A percentile compares a stretch with the other conserved stretches of the same genome.
These are phyloP conservation scores for Candida schatavii DNA, from an alignment of 805 yeast genomes.

Conservation along the genomic window DNA sequence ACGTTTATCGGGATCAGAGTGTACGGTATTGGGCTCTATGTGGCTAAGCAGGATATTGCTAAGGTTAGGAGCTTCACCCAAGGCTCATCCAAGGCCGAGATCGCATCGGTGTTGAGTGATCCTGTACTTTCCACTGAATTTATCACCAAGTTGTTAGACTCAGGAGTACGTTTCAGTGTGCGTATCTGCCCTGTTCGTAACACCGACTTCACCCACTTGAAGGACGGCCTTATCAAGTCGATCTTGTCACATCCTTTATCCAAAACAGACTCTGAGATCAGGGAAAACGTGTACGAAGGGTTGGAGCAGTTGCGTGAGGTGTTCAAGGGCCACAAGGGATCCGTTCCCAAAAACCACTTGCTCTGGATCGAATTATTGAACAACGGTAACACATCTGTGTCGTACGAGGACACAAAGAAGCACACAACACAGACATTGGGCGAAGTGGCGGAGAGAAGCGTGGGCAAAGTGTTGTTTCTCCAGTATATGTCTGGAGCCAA, in stretches of 20 bases:
- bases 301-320: constrained; percentile 61
- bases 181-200: constrained; percentile 84
- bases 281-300: constrained; percentile 50
- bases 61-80: constrained; percentile 28
- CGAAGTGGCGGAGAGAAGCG: constrained; percentile 53
- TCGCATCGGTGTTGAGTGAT: constrained; percentile 44
- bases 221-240: constrained; percentile 86
- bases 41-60: constrained; percentile 57
- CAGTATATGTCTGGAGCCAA: constrained; percentile 71
- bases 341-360: constrained; percentile 73
- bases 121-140: constrained; percentile 50
- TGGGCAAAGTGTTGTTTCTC: constrained; percentile 66
- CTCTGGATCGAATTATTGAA: constrained; percentile 54
- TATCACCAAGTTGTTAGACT: constrained; percentile 54
- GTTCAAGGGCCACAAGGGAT: constrained; percentile 58
- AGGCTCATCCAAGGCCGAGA: constrained; percentile 31
- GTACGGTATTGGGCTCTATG: constrained; percentile 81
- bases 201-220: constrained; percentile 85
- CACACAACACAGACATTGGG: constrained; percentile 46
- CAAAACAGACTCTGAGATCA: constrained; percentile 28
- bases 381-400: constrained; percentile 21
- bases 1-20: constrained; percentile 82
- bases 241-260: constrained; percentile 65
- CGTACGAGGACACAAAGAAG: constrained; percentile 27
- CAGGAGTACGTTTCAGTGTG: constrained; percentile 62